Base-by-base conservation (phyloP, 306 rosid genomes). In the Gillenia trifoliata region DNA sequence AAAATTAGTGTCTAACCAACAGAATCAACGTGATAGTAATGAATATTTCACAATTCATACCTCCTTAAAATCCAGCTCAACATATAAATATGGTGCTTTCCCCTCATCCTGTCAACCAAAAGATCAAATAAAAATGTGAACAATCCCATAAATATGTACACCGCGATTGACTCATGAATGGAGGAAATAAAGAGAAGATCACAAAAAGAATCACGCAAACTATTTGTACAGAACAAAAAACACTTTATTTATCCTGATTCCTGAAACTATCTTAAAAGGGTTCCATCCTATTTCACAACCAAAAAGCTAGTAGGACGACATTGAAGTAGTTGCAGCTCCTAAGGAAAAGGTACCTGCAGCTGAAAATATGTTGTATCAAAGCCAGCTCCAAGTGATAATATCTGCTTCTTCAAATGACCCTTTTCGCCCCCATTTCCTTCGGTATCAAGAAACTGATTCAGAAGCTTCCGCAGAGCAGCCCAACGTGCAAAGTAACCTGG, bases 21-120 rank as follows among this genome's bases (percentile, higher is more conserved):
- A 77, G 79, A 79, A 81, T 34, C 28, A 23, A 34, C 17, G 30
- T 74, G 41, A 29, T 36, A 77, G 47, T 36, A 57, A 28, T 67
- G 34, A 43, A 45, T 65, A 72, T 66, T 64, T 56, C 68, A 76
- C 73, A 77, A 76, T 40, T 56, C 69, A 13, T 57, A 95, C 99
- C 99, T 92, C 99, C 83, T 87, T 87, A 81, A 95, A 95, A 84
- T 95, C 99, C 79, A 92, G 78, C 85, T 95, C 98, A 72, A 95
- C 99, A 7, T 95, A 95, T 71, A 93, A 84, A 81, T 85, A 63
- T 0, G 96, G 96, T 72, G 91, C 92, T 73, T 77, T 89, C 76
- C 92, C 96, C 76, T 90, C 99, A 73, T 90, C 89, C 99, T 91
- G 90, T n/a, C 62, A 83, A 77, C 60, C 64, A 71, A 74, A 8